Percentiles rank a stretch among this genome's conserved stretches.
These are phyloP conservation scores for Zalaria obscura DNA, from an alignment of 2,329 filamentous ascomycete genomes.

Conservation along the genomic window DNA sequence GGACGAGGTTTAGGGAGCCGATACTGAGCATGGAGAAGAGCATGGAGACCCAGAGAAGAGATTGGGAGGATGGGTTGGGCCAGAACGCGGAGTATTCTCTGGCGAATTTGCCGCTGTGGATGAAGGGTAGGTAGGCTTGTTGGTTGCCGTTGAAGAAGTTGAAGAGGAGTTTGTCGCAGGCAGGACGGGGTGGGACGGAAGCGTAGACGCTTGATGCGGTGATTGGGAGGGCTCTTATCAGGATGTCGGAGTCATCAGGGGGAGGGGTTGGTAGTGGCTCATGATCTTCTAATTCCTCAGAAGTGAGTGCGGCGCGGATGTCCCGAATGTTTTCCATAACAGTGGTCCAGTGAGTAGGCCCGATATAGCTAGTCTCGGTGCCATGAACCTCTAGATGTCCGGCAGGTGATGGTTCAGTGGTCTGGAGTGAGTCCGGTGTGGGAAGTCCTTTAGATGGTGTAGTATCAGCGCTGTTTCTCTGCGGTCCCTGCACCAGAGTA, in stretches of 20 bases:
- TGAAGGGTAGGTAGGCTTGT: background rate
- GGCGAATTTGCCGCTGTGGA: conserved; percentile 3
- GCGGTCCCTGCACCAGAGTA: background rate
- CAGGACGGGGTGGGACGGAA: background rate
- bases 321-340: conserved; percentile 3
- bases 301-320: conserved; percentile 1
- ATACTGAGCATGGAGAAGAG: conserved; percentile 4
- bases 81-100: conserved; percentile 4
- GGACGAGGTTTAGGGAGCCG: background rate
- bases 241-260: too few relatives aligned
- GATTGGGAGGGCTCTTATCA: too few relatives aligned
- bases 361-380: conserved; percentile 2
- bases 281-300: background rate
- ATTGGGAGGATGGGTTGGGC: background rate
- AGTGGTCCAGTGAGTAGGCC: conserved; percentile 2
- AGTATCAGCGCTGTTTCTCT: background rate
- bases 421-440: too few relatives aligned
- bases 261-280: background rate
- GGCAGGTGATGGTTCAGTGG: background rate
- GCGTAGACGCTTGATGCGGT: background rate
- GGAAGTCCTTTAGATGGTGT: background rate
- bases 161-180: background rate
- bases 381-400: conserved; percentile 3
- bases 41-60: conserved; percentile 3
- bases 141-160: background rate